Evolutionary conservation across 495 filamentous ascomycete genomes (phyloP), one percentile per base, ranked within the genome.

Genomic region (Cercophora newfieldiana): DNA sequence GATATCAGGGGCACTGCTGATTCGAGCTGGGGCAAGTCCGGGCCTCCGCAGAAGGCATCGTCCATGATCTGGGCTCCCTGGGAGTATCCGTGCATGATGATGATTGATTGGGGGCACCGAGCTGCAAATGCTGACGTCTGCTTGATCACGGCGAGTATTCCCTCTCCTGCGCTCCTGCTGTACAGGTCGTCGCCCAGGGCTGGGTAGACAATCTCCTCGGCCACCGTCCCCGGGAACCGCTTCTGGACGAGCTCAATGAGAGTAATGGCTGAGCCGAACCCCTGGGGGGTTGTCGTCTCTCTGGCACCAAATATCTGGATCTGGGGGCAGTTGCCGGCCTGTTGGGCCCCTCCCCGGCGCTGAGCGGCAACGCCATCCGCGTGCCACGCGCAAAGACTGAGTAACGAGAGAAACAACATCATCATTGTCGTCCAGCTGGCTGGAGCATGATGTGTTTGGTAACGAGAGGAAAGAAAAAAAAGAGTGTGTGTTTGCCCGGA

Each of bases 41-140:
- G 84, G 1, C 85, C 87, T 29, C 86, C 87, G 72, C 86, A 88
- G 29, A 88, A 76, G 47, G 84, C 85, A 62, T 84, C 82, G 63
- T 89, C 86, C 57, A 87, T 77, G 65, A 88, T 87, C 73, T 88
- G 82, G 51, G 77, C 85, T 29, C 86, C 86, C 81, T 87, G 83
- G 0, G 84, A 87, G 69, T 88, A 89, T 31, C 86, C 86, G 33
- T 87, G 83, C 59, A 88, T 71, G 16, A 88, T 77, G 48, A 88
- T 69, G 69, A 83, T 73, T 0, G 81, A 83, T 19, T 75, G 69
- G 0, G 86, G 86, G 63, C 86, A 88, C 61, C 74, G 69, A 1
- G 71, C 66, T 49, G 82, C 77, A 72, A 81, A 88, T 0, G 74
- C 66, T 31, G 79, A 83, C 1, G 86, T 83, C 25, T 82, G 83